Evolutionary conservation across 2,329 filamentous ascomycete genomes (phyloP), one percentile per base, ranked within the genome.

Genomic region (Colletotrichum camelliae): DNA sequence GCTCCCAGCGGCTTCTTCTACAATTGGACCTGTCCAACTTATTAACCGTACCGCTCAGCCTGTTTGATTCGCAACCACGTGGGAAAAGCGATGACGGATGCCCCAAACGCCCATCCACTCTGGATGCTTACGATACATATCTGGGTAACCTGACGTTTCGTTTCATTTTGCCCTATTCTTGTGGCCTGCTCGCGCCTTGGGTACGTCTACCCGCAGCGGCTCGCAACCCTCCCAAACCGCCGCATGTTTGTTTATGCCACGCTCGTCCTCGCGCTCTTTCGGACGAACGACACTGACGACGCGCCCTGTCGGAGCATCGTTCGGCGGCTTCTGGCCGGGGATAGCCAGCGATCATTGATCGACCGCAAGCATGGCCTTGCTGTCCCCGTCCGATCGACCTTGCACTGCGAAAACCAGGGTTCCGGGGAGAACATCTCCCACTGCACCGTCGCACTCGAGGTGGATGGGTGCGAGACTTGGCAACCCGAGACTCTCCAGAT

Each of bases 321-420:
- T 70, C 67, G 61, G 71, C 29, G 33, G 43, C 21, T 39, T 60
- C 61, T 60, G 10, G 18, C 21, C 58, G 43, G 29, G 67, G 7
- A 29, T 57, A 58, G 35, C 21, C 70, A 74, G 70, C 70, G 70
- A 62, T 64, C 52, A 76, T 60, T 70, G 74, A 76, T 70, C 74
- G 71, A 67, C 74, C n/a, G 60, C 74, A 74, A 76, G 74, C 66
- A 76, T 76, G 35, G 39, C 74, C 71, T 67, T 75, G 66, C 18
- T 27, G 60, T 35, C 61, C 16, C 43, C 37, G 35, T 52, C 35
- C 60, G 70, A 61, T 52, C 66, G 37, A 27, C 52, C 48, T 27
- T 37, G 64, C 66, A 61, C 61, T 66, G 70, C 24, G 52, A 65
- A 24, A 62, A 24, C 71, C 55, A 76, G 74, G 74, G 70, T 60